Evolutionary conservation across 2,329 filamentous ascomycete genomes (phyloP), one percentile per base, ranked within the genome.

Genomic region (Colletotrichum sidae): DNA sequence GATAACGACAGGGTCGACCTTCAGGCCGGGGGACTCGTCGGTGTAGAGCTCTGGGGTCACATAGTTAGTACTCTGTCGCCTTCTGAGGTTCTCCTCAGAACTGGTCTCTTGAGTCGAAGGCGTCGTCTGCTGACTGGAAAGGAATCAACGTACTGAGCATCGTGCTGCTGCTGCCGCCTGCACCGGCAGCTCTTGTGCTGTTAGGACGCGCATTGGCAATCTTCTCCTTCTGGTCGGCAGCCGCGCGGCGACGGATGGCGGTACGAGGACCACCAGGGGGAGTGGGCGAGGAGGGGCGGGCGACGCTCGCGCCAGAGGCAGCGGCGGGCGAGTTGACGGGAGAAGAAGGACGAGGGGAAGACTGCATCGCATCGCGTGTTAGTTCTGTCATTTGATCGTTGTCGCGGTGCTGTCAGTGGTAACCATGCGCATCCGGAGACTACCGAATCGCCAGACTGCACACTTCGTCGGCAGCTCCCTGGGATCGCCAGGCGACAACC

Each of bases 1-100:
- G 70, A 99, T 95, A 70, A 99, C 94, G 66, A 99, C 96, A 25
- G 96, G 96, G 79, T 99, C 96, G 70, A 99, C 96, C 85, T 97
- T 97, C 74, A 99, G 85, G 68, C 96, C 96, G 65, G 96, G 96
- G 70, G 93, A 97, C 85, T 99, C 96, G 78, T 99, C 96, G 64
- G 96, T 99, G 89, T 99, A 99, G 49, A 99, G 90, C 81, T 89
- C 91, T 94, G 67, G 47, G 67, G 37, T 10, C 34, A 13, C n/a
- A 39, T 17, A 39, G 68, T 80, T 65, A 81, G 73, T 56, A 68
- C 34, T 25, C 25, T 25, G 25, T 25, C 25, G 25, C 25, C 25
- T 25, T 17, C 17, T 25, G 25, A 25, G 25, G 25, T 25, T 25
- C 25, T 25, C 25, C 25, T 25, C 4, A 5, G 25, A 5, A 25